Evolutionary conservation across 2,329 filamentous ascomycete species (phyloP).

Genomic region (Chrysoporthe deuterocubensis): DNA sequence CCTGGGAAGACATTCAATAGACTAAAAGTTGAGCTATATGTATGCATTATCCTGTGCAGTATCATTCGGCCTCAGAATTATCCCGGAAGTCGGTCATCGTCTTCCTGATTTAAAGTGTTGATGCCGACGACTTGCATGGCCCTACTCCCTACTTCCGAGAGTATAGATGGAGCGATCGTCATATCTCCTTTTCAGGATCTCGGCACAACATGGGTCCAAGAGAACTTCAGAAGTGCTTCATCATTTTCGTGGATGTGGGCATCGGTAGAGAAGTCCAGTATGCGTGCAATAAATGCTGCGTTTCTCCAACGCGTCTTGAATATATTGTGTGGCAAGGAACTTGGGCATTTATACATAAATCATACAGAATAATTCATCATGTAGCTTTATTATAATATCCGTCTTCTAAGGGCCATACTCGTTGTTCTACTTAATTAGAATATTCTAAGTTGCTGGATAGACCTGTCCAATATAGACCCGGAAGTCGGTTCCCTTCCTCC

Average conservation of each 20-base stretch:
- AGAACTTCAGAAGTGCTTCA: neutral
- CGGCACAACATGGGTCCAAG: no score
- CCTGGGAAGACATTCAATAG: rapidly evolving
- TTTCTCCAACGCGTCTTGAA: neutral
- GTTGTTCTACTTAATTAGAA: neutral
- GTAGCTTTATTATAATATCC: neutral
- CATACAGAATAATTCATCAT: neutral
- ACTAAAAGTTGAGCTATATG: neutral
- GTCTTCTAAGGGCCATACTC: neutral
- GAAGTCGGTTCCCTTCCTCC: neutral
- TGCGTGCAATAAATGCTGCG: neutral
- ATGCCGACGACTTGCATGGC: conserved; percentile 1
- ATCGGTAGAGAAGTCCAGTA: neutral
- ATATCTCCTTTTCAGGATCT: neutral
- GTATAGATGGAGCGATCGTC: neutral
- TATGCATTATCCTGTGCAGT: neutral
- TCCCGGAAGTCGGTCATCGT: neutral
- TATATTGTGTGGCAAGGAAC: no score
- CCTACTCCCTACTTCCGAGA: neutral
- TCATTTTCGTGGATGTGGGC: neutral
- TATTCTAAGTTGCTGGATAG: neutral
- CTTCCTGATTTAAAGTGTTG: neutral
- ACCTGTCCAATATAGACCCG: neutral
- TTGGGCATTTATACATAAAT: no score
- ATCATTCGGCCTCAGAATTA: neutral